Percentiles rank a stretch among this genome's conserved stretches.
Evolutionary conservation across 306 rosid species (phyloP).

Genomic region (Lathyrus oleraceus): DNA sequence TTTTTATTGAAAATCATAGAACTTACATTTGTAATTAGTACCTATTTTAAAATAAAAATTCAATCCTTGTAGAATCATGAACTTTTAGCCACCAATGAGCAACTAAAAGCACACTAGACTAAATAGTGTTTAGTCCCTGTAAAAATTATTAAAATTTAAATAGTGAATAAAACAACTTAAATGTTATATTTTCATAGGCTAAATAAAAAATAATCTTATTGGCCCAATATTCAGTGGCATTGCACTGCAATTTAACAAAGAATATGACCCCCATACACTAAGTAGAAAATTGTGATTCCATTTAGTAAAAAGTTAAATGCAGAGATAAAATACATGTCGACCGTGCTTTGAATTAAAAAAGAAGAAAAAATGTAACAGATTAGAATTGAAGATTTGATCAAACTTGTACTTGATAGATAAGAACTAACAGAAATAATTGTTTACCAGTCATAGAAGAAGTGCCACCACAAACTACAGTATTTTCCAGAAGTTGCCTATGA

Average conservation of each 20-base stretch:
- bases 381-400: slow-evolving; percentile 6
- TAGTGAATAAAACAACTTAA: not conserved
- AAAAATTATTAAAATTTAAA: not conserved
- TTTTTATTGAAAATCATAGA: no score
- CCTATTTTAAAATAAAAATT: no score
- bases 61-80: no score
- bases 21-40: no score
- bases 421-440: slow-evolving; percentile 11
- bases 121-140: no score
- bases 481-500: slow-evolving; percentile 92
- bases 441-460: slow-evolving; percentile 85
- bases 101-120: no score
- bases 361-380: not conserved
- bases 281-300: not conserved
- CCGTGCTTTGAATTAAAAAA: slow-evolving; percentile 1
- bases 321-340: not conserved
- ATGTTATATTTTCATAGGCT: not conserved
- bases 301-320: slow-evolving; percentile 11
- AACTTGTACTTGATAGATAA: not conserved
- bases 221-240: not conserved
- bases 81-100: no score
- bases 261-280: not conserved
- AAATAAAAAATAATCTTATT: not conserved
- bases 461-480: slow-evolving; percentile 94
- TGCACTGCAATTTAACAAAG: slow-evolving; percentile 10